Evolutionary conservation across 345 rosid species (phyloP).

Genomic region (Murraya paniculata): DNA sequence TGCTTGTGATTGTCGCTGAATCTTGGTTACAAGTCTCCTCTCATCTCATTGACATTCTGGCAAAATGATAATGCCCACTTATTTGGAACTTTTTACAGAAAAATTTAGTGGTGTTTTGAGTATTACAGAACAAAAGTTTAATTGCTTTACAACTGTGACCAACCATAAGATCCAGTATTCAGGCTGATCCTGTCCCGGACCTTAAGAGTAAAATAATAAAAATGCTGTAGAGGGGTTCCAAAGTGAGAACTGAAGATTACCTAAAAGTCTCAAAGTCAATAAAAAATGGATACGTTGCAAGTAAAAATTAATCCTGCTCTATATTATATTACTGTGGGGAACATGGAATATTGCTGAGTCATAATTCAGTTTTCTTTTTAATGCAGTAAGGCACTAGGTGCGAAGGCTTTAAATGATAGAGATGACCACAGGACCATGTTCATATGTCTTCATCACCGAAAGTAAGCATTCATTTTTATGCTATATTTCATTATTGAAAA

Average conservation of each 20-base stretch:
- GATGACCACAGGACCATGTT: conserved; percentile 17
- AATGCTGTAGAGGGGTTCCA: conserved; percentile 5
- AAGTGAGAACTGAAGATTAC: conserved; percentile 9
- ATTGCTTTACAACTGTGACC: conserved; percentile 21
- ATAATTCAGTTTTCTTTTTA: conserved; percentile 41
- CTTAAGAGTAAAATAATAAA: neutral
- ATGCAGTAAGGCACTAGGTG: conserved; percentile 55
- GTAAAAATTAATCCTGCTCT: neutral
- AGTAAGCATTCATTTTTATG: neutral
- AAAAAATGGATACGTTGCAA: neutral
- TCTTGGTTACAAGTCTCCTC: conserved; percentile 21
- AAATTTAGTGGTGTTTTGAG: neutral
- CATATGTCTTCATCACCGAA: conserved; percentile 1
- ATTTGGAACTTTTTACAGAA: conserved; percentile 15
- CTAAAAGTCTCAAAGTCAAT: neutral
- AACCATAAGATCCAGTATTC: neutral
- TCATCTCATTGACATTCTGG: conserved; percentile 12
- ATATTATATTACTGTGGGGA: neutral
- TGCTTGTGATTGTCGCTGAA: conserved; percentile 24
- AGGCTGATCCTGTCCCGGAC: neutral
- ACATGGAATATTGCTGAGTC: conserved; percentile 18
- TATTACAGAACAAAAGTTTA: conserved; percentile 15
- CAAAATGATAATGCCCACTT: conserved; percentile 2
- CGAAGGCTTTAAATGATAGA: conserved; percentile 20
- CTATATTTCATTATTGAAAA: neutral